These are phyloP conservation scores for Daedaleopsis sinensis DNA, from an alignment of 768 basidiomycete genomes.

Conservation along the genomic window DNA sequence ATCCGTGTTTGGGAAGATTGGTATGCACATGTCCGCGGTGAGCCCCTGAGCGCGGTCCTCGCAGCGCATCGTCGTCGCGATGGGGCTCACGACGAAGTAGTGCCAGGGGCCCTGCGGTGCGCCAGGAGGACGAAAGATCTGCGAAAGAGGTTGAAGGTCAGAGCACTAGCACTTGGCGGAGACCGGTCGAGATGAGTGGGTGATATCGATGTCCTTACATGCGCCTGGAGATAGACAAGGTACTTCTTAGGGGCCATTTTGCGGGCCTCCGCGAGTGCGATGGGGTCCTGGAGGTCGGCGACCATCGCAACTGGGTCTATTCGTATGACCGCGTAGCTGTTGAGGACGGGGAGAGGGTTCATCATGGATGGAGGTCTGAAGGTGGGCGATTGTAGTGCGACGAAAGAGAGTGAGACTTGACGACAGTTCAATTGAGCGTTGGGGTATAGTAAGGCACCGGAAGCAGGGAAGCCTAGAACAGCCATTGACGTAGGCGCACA, in stretches of 20 bases:
- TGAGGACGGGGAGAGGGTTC: no score
- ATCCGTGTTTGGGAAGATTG: background rate
- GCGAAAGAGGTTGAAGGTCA: background rate
- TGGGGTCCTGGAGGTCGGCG: background rate
- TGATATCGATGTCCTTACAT: background rate
- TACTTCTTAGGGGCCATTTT: background rate
- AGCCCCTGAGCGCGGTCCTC: background rate
- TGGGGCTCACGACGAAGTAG: background rate
- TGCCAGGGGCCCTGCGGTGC: background rate
- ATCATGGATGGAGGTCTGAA: no score
- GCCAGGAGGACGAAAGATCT: background rate
- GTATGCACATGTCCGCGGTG: background rate
- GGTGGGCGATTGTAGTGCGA: no score
- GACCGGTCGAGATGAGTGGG: no score
- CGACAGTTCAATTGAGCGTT: no score
- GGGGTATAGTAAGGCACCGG: no score
- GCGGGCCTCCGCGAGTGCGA: background rate
- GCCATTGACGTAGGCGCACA: no score
- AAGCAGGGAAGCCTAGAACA: no score
- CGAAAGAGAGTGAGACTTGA: no score
- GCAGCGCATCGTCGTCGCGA: background rate
- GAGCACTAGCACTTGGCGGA: background rate
- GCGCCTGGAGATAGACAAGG: background rate
- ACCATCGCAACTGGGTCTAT: background rate
- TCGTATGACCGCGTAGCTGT: background rate